Base-by-base conservation (phyloP, 1,139 yeast species). In the Magnusiomyces suaveolens region DNA sequence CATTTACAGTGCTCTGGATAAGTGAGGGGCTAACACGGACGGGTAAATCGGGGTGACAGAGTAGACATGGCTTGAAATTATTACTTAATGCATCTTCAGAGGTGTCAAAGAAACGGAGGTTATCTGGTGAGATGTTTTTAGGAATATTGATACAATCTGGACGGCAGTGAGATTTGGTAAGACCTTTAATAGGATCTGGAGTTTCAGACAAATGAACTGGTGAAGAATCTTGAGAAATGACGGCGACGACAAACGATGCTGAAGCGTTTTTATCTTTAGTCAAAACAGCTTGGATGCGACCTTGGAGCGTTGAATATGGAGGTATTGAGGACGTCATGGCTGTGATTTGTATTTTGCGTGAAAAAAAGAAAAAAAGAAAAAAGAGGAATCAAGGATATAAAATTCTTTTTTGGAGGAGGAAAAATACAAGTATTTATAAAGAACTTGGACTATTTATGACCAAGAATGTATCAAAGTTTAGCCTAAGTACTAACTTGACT, bases 1-100 rank as follows among this genome's bases (percentile, higher is more conserved):
- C 64, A 16, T 74, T 75, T n/a, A 84, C 85, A 49, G 88, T 82
- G 29, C 73, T 68, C 50, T 78, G 72, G 56, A 84, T 72, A 52
- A 83, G 67, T n/a, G 73, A 68, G 21, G 81, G 74, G 60, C 81
- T 83, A 44, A 81, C 58, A 23, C 58, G 62, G 43, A 62, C 64
- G 26, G 63, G 59, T 26, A 62, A 56, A 21, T 64, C 64, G 2
- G 74, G 72, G n/a, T 78, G 74, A 55, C 90, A 84, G 50, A 69
- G 67, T 23, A 70, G 69, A 66, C 90, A 84, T 2, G 84, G 77
- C 12, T 60, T 61, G 63, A 64, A 81, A 1, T 83, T 85, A 36
- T 67, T 56, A 12, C 8, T 61, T 58, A 2, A 72, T 39, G 24
- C 57, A 3, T 86, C 86, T n/a, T 36, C 41, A 8, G 41, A 36